phyloP scores from a whole-genome alignment of 306 rosid species.

The Inga laurina region DNA sequence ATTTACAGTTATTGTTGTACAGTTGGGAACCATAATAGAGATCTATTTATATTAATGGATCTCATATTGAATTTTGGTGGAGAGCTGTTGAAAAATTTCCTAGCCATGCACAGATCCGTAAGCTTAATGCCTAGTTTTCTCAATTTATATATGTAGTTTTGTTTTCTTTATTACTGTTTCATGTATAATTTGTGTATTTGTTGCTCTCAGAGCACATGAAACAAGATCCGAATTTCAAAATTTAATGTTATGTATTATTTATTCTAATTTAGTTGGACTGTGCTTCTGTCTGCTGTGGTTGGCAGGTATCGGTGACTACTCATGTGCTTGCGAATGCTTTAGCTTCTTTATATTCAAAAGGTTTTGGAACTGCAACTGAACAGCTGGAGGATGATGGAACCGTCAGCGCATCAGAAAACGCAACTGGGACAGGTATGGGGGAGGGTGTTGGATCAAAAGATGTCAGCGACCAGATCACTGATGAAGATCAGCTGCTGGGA shows the following conservation, averaged over 20 bases:
- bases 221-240: not conserved
- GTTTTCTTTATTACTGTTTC: not conserved
- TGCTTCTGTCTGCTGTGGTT: constrained; percentile 20
- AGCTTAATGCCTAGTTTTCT: constrained; percentile 31
- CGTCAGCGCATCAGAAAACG: constrained; percentile 53
- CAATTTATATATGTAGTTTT: not conserved
- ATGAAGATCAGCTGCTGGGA: constrained; percentile 90
- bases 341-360: constrained; percentile 64
- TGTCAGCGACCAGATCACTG: constrained; percentile 86
- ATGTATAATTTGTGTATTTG: not conserved
- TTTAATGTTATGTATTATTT: not conserved
- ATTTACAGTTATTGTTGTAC: constrained; percentile 17
- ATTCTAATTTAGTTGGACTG: not conserved
- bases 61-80: constrained; percentile 58
- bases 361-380: constrained; percentile 66
- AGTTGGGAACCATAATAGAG: constrained; percentile 52
- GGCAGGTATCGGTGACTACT: constrained; percentile 75
- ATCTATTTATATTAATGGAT: constrained; percentile 47
- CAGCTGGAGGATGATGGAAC: constrained; percentile 54
- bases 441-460: constrained; percentile 82
- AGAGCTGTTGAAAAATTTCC: constrained; percentile 62
- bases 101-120: constrained; percentile 75
- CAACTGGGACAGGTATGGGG: constrained; percentile 84
- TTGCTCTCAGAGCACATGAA: not conserved
- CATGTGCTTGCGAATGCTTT: constrained; percentile 67